Base-by-base conservation (phyloP, 148 eudicot species). In the Oxyria digyna region DNA sequence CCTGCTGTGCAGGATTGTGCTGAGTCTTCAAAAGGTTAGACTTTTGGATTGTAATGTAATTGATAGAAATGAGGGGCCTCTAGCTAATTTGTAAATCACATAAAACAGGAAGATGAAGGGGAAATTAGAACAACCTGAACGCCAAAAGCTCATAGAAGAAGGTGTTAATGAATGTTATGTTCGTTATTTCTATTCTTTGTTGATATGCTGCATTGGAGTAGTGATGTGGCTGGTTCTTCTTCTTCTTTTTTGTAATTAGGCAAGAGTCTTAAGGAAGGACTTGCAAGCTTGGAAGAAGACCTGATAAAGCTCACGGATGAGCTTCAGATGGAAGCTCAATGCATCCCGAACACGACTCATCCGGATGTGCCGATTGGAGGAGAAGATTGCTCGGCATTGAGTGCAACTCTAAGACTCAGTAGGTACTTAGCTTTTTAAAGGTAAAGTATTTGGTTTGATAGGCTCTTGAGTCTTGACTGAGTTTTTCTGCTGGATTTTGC, bases 51-150 rank as follows among this genome's bases (percentile, higher is more conserved):
- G 42, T 8, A 4, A 6, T 59, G n/a, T 57, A 26, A 55, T 57
- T 59, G 64, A 29, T 59, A 45, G 41, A 46, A 26, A 62, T 68
- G 6, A 42, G 69, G 37, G 73, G 71, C 49, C 7, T 62, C 54
- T 85, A 78, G 91, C 94, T 92, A 85, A 92, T 29, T 84, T 84
- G 82, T 81, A 75, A 46, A 62, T 85, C 80, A 80, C 91, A 89
- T 89, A 89, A 82, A 78, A 82, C 96, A 92, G 98, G 98, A 89
- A 87, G 82, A 92, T 92, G 98, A 92, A 87, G 75, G 96, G 85
- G 63, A 92, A 89, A 74, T 67, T 92, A 24, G 98, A 89, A 78
- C 81, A 83, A 7, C 67, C 81, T 45, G 89, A 92, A 78, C 96
- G 98, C 69, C 96, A 89, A 62, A 89, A 75, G 72, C 87, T 92